These are phyloP conservation scores for Ensete glaucum DNA, from an alignment of 176 grass and related monocot species.

Conservation along the genomic window DNA sequence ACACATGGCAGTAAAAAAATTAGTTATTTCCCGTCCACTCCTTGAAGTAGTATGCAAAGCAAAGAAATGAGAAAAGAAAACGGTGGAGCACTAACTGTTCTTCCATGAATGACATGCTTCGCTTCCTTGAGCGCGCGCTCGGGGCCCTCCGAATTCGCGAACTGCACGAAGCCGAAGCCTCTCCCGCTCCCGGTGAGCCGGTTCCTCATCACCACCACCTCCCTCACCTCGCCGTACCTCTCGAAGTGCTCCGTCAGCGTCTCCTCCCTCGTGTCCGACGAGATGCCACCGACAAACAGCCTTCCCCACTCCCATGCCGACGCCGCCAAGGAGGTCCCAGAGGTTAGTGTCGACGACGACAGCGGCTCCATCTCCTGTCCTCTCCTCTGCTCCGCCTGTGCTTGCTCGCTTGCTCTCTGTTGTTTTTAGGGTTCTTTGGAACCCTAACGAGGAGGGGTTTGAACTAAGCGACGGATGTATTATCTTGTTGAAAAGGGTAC, in stretches of 20 bases:
- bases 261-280: slow-evolving; percentile 4
- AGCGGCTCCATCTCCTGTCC: background rate
- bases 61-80: background rate
- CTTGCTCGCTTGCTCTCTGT: no score
- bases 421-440: no score
- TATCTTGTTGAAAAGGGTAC: no score
- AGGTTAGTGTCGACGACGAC: background rate
- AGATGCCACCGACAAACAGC: slow-evolving; percentile 29
- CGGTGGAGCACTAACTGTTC: slow-evolving; percentile 4
- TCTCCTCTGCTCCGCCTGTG: background rate
- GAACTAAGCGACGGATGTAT: no score
- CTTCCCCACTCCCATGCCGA: background rate
- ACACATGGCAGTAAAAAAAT: no score
- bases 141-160: background rate
- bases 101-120: slow-evolving; percentile 12
- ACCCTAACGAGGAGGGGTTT: no score
- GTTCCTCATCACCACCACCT: slow-evolving; percentile 22
- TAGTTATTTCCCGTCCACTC: no score
- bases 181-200: slow-evolving; percentile 6
- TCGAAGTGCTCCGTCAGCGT: slow-evolving; percentile 20
- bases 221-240: slow-evolving; percentile 31
- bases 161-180: slow-evolving; percentile 30
- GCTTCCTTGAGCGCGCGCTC: slow-evolving; percentile 2
- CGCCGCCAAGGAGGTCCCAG: background rate
- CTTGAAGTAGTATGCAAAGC: no score